Evolutionary conservation across 2,329 filamentous ascomycete species (phyloP).

Genomic region (Aspergillaceae sp.): DNA sequence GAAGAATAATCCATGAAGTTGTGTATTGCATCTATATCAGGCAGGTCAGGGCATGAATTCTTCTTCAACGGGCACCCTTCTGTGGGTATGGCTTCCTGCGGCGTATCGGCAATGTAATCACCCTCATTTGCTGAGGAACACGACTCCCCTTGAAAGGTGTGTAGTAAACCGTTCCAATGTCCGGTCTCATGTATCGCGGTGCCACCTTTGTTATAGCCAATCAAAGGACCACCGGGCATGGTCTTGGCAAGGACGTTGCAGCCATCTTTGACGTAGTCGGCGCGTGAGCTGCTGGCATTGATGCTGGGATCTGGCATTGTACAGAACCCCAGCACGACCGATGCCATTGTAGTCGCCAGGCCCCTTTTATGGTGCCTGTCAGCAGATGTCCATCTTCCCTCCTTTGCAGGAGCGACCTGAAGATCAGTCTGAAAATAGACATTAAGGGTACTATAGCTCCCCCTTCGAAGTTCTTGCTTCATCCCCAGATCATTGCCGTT

Average conservation of each 20-base stretch:
- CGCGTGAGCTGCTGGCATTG: conserved; percentile 27
- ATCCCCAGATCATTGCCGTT: conserved; percentile 42
- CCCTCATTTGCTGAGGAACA: conserved; percentile 28
- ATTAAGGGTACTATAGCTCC: conserved; percentile 48
- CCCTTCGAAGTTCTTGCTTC: conserved; percentile 46
- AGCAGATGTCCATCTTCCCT: conserved; percentile 12
- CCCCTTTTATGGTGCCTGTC: conserved; percentile 18
- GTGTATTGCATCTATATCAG: conserved; percentile 45
- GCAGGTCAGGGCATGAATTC: conserved; percentile 41
- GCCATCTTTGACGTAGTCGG: conserved; percentile 44
- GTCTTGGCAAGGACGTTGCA: conserved; percentile 51
- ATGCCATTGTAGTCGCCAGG: conserved; percentile 9
- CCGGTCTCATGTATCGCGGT: conserved; percentile 41
- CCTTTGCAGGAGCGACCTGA: conserved; percentile 16
- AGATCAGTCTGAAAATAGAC: conserved; percentile 54
- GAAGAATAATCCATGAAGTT: conserved; percentile 55
- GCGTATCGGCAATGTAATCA: conserved; percentile 39
- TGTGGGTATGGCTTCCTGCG: conserved; percentile 48
- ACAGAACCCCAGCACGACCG: conserved; percentile 46
- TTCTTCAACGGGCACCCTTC: conserved; percentile 47
- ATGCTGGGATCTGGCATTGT: conserved; percentile 39
- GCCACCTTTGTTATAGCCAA: conserved; percentile 42
- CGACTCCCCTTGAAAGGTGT: conserved; percentile 36
- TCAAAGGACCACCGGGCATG: conserved; percentile 45
- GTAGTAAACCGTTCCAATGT: conserved; percentile 40